Evolutionary conservation across 352 stramenopile species (phyloP), one percentile per base, ranked within the genome.

Genomic region (Globisporangium uncinulatum): DNA sequence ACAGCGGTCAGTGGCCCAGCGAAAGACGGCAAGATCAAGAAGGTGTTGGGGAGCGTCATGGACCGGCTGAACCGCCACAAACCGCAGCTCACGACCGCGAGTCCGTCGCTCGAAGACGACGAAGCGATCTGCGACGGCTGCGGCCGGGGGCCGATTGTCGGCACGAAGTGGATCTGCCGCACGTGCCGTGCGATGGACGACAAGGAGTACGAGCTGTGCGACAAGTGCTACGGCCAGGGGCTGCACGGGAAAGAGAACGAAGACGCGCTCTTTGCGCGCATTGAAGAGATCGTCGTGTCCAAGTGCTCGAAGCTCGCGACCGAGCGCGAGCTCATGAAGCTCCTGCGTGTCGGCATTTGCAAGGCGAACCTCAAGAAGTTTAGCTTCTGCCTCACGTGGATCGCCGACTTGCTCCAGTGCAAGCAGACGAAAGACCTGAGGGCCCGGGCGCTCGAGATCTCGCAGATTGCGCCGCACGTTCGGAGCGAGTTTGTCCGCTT

Each of bases 281-380:
- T 91, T 29, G 74, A 85, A 51, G 61, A 75, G 32, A 87, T 86
- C 47, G 78, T 89, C 7, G 62, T 89, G 46, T 63, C 65, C 6
- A 87, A 89, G 49, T 88, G 76, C 48, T 66, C 76, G 39, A 68
- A 61, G 6, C 67, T 91, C 7, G 66, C 55, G 17, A 63, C 50
- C 20, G 80, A 91, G 54, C 74, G 68, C 21, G 76, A 82, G 15
- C 62, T 91, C 17, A 71, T 88, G 45, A 61, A 67, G 54, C 65
- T 91, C 39, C 65, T 91, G 47, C 76, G 75, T n/a, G 66, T 79
- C 7, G 80, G 78, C 8, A 87, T 91, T 61, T 91, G 80, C 67
- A 91, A 91, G 51, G 78, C 68, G 57, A 91, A 88, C 48, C 63
- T 88, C 17, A 91, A 91, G 56, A 91, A 91, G 62, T 91, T 86